Base-by-base conservation (phyloP, 78 protist genomes). In the Dictyostelium brefeldianum region DNA sequence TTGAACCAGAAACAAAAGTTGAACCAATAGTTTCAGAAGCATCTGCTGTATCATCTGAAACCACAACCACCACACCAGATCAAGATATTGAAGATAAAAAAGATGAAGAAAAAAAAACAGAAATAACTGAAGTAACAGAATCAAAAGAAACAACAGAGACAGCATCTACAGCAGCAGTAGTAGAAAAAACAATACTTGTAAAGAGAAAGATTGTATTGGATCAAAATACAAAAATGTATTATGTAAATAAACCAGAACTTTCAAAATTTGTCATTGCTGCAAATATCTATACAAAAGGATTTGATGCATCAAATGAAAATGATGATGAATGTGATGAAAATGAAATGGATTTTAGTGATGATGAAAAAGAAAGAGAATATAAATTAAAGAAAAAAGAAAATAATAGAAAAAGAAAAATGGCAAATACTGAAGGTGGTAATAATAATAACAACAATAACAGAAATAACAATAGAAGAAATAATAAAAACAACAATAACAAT, bases 261-360 rank as follows among this genome's bases (percentile, higher is more conserved):
- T 22, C 78, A 29, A 74, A 87, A 29, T 77, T 87, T 70, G 93
- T 87, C 0, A 62, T 87, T 2, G 78, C 93, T 17, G 77, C 93
- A 29, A 31, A 54, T 17, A 87, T 87, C 15, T 87, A 87, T 31
- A 87, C 93, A 11, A 87, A 77, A 51, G 93, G 93, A 27, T 74
- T 77, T 36, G 93, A 87, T 51, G 84, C 93, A 2, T 70, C 83
- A 20, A 77, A 87, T 36, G 91, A 83, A 27, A 36, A 71, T 71
- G 93, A 87, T 25, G 93, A 87, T 15, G 93, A 87, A 25, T 74
- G 54, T n/a, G 78, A 74, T 29, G 84, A 77, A 25, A 74, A 54
- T 56, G 85, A 87, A 59, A 73, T 87, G 71, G 93, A 87, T 15
- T 87, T 87, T 17, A 77, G 84, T 59, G 93, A 87, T 31, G 93